Base-by-base conservation (phyloP, 2,329 filamentous ascomycete genomes). In the Aphanoascus verrucosus region DNA sequence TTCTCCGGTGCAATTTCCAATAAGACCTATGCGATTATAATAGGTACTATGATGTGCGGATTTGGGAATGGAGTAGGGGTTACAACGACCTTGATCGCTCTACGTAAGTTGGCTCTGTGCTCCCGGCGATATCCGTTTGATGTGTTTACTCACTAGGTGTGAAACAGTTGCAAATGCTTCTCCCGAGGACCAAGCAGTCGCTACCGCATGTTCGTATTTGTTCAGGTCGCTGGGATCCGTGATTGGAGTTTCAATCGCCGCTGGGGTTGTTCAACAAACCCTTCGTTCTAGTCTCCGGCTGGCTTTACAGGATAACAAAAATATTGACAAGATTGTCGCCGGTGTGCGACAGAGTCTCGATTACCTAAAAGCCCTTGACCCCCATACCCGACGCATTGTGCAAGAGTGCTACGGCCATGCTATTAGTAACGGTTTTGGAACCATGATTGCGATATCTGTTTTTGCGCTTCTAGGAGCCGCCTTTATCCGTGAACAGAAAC, bases 201-300 rank as follows among this genome's bases (percentile, higher is more conserved):
- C 83, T 3, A 85, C 86, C 14, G 86, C 87, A 6, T 88, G 85
- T 65, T 86, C 82, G 17, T 91, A 91, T 68, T 79, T 91, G 20
- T 91, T 91, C 74, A 82, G 86, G 38, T 84, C 83, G 1, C 74
- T 90, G 0, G 87, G 81, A 9, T 78, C 75, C 14, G 79, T 82
- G 8, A 75, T 82, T 38, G 79, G 86, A 9, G 74, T 89, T 53
- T 84, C 83, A n/a, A 71, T 87, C 54, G 79, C 79, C 49, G 81
- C 85, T 1, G 86, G 85, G 1, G 76, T 87, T 6, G 77, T 88
- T 44, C 88, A 91, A 64, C 81, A 85, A 62, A 74, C 76, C 2
- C 72, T 91, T 17, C 74, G 84, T 14, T 71, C 70, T 1, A 72
- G 77, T 45, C 72, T 91, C 3, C 71, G 73, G 1, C 62, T 65